Conservation (phyloP, 2,329 filamentous ascomycete species). For the Aureobasidium musti region DNA sequence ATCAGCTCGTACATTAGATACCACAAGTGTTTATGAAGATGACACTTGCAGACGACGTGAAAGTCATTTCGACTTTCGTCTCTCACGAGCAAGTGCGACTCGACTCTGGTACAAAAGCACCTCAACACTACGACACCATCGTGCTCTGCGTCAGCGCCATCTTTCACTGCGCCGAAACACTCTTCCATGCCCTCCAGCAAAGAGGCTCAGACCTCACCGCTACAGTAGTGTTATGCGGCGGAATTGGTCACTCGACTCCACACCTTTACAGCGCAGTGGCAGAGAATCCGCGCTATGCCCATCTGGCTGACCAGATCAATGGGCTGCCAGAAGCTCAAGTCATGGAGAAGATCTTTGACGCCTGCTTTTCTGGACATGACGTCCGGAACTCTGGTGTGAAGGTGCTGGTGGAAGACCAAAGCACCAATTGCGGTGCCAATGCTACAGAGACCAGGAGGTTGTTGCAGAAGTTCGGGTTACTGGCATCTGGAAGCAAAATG, state of each 20-base stretch:
- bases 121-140: slow-evolving; percentile 39
- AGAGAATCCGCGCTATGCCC: slow-evolving; percentile 38
- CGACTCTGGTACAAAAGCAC: background rate
- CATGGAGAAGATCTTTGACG: slow-evolving; percentile 43
- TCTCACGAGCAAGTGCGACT: slow-evolving; percentile 37
- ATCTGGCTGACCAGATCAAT: slow-evolving; percentile 37
- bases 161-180: slow-evolving; percentile 41
- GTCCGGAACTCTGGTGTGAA: slow-evolving; percentile 37
- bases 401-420: slow-evolving; percentile 49
- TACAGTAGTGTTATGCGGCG: slow-evolving; percentile 49
- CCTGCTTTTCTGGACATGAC: slow-evolving; percentile 37
- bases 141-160: slow-evolving; percentile 48
- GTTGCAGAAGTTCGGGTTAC: slow-evolving; percentile 40
- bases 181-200: slow-evolving; percentile 42
- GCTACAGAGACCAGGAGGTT: slow-evolving; percentile 44
- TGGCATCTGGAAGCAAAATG: slow-evolving; percentile 34
- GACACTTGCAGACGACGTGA: slow-evolving; percentile 35
- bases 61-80: slow-evolving; percentile 40
- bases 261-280: slow-evolving; percentile 48
- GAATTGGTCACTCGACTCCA: slow-evolving; percentile 51
- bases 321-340: slow-evolving; percentile 48
- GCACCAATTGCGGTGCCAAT: slow-evolving; percentile 52
- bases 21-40: background rate
- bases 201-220: slow-evolving; percentile 39
- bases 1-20: no score